A percentile compares a stretch with the other conserved stretches of the same genome.
Evolutionary conservation across 2,329 filamentous ascomycete species (phyloP).

Genomic region (Fusarium sp.): DNA sequence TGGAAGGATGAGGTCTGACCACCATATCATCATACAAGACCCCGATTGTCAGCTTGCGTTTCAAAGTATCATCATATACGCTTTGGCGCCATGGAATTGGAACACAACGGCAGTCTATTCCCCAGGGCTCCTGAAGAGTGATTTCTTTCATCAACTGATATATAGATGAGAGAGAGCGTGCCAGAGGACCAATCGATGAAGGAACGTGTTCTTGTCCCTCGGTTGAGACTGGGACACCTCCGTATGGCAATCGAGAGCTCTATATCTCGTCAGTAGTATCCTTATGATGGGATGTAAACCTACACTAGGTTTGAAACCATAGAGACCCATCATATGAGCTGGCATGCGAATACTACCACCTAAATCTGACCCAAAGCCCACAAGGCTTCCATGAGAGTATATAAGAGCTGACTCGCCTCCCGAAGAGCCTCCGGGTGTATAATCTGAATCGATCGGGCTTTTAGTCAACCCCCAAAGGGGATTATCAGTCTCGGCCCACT

Average conservation of each 20-base stretch:
- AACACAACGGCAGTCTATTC: slow-evolving; percentile 64
- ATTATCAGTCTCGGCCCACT: slow-evolving; percentile 49
- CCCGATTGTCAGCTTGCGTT: slow-evolving; percentile 62
- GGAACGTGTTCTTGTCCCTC: slow-evolving; percentile 75
- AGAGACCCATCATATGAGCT: slow-evolving; percentile 44
- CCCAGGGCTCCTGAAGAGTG: slow-evolving; percentile 64
- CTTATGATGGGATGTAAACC: neutral
- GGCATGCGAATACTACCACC: slow-evolving; percentile 50
- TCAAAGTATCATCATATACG: slow-evolving; percentile 57
- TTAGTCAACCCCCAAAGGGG: slow-evolving; percentile 49
- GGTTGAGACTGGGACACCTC: slow-evolving; percentile 70
- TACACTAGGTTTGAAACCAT: slow-evolving; percentile 49
- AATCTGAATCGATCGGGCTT: slow-evolving; percentile 37
- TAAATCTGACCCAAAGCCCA: slow-evolving; percentile 47
- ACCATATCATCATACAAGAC: slow-evolving; percentile 66
- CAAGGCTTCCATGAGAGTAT: slow-evolving; percentile 34
- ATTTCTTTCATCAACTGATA: slow-evolving; percentile 62
- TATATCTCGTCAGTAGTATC: slow-evolving; percentile 42
- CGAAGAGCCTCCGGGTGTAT: slow-evolving; percentile 48
- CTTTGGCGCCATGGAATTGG: slow-evolving; percentile 67
- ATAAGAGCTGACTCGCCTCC: slow-evolving; percentile 46
- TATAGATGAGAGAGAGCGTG: slow-evolving; percentile 61
- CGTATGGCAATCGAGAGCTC: slow-evolving; percentile 70
- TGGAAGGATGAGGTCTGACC: slow-evolving; percentile 67
- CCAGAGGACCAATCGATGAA: slow-evolving; percentile 72